Evolutionary conservation across 768 basidiomycete genomes (phyloP).

Genomic region (Nidularia sp.): DNA sequence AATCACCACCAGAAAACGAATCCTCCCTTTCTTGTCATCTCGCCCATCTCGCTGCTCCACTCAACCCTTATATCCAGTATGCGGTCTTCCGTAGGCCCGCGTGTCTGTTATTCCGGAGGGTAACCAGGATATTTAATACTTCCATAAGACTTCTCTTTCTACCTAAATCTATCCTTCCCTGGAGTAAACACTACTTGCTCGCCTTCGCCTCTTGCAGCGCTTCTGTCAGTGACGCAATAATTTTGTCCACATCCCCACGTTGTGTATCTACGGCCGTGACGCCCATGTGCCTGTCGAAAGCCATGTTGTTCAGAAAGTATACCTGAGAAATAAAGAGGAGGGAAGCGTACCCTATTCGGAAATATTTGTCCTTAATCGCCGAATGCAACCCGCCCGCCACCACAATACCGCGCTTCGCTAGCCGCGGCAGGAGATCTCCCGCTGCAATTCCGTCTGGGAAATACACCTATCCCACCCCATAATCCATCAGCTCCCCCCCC

Average conservation of each 20-base stretch:
- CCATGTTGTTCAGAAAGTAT: background rate
- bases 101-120: no score
- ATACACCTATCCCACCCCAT: slow-evolving; percentile 48
- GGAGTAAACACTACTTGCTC: slow-evolving; percentile 12
- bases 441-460: slow-evolving; percentile 80
- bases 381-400: slow-evolving; percentile 88
- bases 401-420: slow-evolving; percentile 69
- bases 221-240: slow-evolving; percentile 64
- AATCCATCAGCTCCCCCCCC: background rate
- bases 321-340: background rate
- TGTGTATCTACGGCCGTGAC: slow-evolving; percentile 66
- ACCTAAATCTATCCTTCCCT: no score
- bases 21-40: no score
- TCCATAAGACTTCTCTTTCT: no score
- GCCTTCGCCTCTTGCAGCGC: slow-evolving; percentile 39
- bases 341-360: slow-evolving; percentile 75
- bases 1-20: no score
- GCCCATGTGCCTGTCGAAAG: slow-evolving; percentile 78
- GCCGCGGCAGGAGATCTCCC: slow-evolving; percentile 70
- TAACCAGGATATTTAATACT: no score
- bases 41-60: no score
- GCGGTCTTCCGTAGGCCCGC: no score
- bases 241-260: slow-evolving; percentile 72
- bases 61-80: no score
- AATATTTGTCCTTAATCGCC: slow-evolving; percentile 83